Conservation (phyloP, 345 rosid genomes). For the Bruguiera parviflora region DNA sequence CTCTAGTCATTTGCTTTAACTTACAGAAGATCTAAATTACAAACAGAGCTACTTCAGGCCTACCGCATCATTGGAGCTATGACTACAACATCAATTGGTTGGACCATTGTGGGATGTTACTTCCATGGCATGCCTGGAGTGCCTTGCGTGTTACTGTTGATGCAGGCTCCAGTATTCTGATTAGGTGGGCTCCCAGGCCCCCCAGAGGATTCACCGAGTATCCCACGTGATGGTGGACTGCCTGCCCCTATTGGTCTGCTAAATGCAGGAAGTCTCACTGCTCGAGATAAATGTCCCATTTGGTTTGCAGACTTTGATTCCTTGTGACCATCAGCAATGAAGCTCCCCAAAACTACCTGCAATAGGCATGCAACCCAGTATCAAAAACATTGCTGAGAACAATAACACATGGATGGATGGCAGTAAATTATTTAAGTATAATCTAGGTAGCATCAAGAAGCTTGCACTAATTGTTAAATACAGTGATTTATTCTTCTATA, state of each 20-base stretch:
- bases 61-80: too few relatives aligned
- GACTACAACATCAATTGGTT: conserved; percentile 24
- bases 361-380: conserved; percentile 10
- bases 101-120: conserved; percentile 17
- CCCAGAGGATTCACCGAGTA: conserved; percentile 57
- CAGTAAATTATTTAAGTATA: neutral
- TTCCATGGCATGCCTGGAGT: conserved; percentile 52
- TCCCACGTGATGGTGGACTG: conserved; percentile 60
- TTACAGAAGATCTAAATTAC: too few relatives aligned
- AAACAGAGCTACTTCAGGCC: too few relatives aligned
- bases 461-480: too few relatives aligned
- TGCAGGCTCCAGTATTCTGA: conserved; percentile 50
- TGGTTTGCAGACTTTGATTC: conserved; percentile 41
- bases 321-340: conserved; percentile 48
- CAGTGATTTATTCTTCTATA: too few relatives aligned
- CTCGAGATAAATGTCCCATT: conserved; percentile 28
- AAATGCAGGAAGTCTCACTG: conserved; percentile 14
- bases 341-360: conserved; percentile 71
- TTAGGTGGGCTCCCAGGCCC: conserved; percentile 59
- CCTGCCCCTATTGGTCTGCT: conserved; percentile 21
- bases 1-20: too few relatives aligned
- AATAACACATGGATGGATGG: neutral
- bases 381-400: neutral
- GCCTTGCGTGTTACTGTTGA: conserved; percentile 41
- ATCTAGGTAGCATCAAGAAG: neutral